These are phyloP conservation scores for Martensiomyces pterosporus DNA, from an alignment of 192 early-diverging fungal genomes.

Conservation along the genomic window DNA sequence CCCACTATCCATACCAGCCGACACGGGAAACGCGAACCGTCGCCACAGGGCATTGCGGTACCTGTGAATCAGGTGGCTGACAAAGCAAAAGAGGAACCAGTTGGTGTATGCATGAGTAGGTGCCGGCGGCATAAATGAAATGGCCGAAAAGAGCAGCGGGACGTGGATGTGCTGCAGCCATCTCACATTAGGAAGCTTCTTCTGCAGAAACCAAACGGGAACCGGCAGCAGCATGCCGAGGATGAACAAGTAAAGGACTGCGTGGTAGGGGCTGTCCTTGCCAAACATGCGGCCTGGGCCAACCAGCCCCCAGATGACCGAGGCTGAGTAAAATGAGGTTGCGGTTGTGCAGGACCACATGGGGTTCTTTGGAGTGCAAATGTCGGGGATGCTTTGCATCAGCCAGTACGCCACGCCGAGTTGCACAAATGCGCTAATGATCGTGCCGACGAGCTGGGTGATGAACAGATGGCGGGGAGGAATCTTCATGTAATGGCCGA, in stretches of 20 bases:
- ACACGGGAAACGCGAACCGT: constrained; percentile 31
- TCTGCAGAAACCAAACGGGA: constrained; percentile 55
- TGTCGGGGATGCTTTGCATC: constrained; percentile 43
- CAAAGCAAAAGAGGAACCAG: constrained; percentile 45
- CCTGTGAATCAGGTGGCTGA: constrained; percentile 56
- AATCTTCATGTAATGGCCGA: constrained; percentile 66
- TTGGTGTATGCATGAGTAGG: constrained; percentile 13
- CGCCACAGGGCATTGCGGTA: constrained; percentile 52
- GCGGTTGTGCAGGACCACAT: constrained; percentile 53
- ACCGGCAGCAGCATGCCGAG: constrained; percentile 58
- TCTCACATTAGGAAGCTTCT: constrained; percentile 55
- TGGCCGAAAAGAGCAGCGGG: constrained; percentile 54
- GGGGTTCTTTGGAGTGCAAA: constrained; percentile 35
- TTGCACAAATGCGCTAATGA: constrained; percentile 55
- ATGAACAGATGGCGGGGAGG: constrained; percentile 66
- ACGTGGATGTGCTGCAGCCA: constrained; percentile 56
- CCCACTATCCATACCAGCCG: constrained; percentile 40
- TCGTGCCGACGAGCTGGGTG: constrained; percentile 59
- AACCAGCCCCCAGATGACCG: constrained; percentile 65
- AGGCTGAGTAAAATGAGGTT: constrained; percentile 53
- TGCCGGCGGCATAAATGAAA: constrained; percentile 49
- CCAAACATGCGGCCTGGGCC: constrained; percentile 57
- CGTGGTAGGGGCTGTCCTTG: constrained; percentile 47
- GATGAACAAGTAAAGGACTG: constrained; percentile 30
- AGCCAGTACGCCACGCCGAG: constrained; percentile 55